A percentile compares a stretch with the other conserved stretches of the same genome.
phyloP scores from a whole-genome alignment of 805 yeast species.

The Saccharomycopsis selenospora region DNA sequence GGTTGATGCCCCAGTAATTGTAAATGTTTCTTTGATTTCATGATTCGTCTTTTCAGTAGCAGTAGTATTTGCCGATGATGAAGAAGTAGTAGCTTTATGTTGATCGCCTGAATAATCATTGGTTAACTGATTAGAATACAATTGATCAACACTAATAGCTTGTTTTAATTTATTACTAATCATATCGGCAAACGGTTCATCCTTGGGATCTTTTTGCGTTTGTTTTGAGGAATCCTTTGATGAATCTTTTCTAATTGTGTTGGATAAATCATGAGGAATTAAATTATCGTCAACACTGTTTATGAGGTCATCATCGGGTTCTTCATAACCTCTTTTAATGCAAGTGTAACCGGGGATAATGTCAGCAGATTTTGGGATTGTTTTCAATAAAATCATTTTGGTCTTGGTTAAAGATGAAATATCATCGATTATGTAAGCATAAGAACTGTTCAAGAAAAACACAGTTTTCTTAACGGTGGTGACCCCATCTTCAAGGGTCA shows the following conservation, averaged over 20 bases:
- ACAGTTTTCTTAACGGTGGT: conserved; percentile 3
- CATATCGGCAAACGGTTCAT: conserved; percentile 21
- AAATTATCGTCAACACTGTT: conserved; percentile 23
- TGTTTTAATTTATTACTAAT: neutral
- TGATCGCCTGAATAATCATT: neutral
- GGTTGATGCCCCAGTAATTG: conserved; percentile 19
- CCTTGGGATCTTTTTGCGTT: conserved; percentile 14
- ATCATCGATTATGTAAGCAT: conserved; percentile 18
- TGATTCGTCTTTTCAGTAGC: neutral
- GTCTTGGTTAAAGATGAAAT: conserved; percentile 6
- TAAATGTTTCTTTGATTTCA: neutral
- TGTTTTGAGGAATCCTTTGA: conserved; percentile 20
- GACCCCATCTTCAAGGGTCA: neutral
- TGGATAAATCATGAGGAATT: neutral
- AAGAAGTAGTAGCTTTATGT: neutral
- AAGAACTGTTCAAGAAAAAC: conserved; percentile 6
- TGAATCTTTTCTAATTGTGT: conserved; percentile 14
- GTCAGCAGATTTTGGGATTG: conserved; percentile 7
- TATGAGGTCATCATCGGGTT: conserved; percentile 21
- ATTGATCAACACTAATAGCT: neutral
- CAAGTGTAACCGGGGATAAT: conserved; percentile 11
- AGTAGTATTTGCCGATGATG: neutral
- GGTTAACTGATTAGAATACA: neutral
- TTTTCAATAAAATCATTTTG: conserved; percentile 12
- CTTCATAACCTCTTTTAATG: conserved; percentile 15